Base-by-base conservation (phyloP, 257 asterid genomes). In the Nemophila menziesii region DNA sequence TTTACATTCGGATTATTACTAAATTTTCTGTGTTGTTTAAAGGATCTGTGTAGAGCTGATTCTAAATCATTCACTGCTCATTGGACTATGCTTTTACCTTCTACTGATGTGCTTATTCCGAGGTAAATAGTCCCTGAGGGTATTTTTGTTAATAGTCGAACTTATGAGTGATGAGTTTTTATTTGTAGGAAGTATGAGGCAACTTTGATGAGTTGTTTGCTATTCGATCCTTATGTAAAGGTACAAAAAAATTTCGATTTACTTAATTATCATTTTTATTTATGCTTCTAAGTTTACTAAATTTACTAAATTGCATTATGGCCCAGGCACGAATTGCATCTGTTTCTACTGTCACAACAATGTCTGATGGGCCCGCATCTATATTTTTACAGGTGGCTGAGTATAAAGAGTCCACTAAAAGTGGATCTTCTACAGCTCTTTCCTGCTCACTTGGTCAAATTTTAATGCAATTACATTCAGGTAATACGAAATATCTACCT, bases 21-120 rank as follows among this genome's bases (percentile, higher is more conserved):
- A n/a, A n/a, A n/a, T n/a, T n/a, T n/a, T n/a, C n/a, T n/a, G n/a
- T n/a, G n/a, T 74, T 59, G 40, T 56, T 65, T 39, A 56, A 58
- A 87, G 97, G 97, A 87, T 77, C 86, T 87, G 15, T 83, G 92
- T 55, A 82, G 74, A 62, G 93, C 81, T 56, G 97, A 87, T 68
- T 82, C 97, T 41, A 82, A 80, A 60, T 68, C 69, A 52, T 80
- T 87, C 66, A 78, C 83, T 22, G 63, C 89, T 49, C 92, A 87
- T 44, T 83, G 93, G 97, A 78, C 92, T 45, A 70, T 78, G 78
- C 81, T 87, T 58, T 68, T 87, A 66, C 93, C 95, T 20, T 79
- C 81, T 62, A 80, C 66, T 62, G 97, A 83, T 64, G 93, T 75
- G 54, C 70, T 83, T 60, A 83, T 63, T 54, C 89, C 73, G 57